Conservation (phyloP, 768 basidiomycete species). For the Sarcodon aspratus region DNA sequence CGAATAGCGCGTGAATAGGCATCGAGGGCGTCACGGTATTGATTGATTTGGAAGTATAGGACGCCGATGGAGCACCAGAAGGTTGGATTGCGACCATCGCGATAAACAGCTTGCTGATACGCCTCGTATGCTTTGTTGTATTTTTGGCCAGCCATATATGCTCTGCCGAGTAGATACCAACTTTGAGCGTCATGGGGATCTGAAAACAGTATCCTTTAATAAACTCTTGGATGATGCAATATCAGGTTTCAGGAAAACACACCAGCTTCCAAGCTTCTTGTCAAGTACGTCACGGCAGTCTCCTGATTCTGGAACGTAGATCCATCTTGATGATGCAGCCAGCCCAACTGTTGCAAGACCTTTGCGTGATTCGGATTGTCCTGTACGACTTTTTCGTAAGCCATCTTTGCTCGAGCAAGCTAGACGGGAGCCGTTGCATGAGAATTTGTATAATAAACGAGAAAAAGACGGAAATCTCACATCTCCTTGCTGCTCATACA, state of each 20-base stretch:
- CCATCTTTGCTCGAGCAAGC: constrained; percentile 86
- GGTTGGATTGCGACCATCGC: constrained; percentile 96
- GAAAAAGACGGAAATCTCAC: constrained; percentile 31
- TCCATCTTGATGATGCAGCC: constrained; percentile 94
- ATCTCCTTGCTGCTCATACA: constrained; percentile 95
- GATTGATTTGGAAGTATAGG: constrained; percentile 98
- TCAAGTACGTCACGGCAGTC: constrained; percentile 84
- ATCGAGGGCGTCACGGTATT: constrained; percentile 96
- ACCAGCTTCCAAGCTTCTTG: constrained; percentile 94
- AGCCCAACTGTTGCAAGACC: constrained; percentile 94
- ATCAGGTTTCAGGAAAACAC: constrained; percentile 15
- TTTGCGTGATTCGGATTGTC: constrained; percentile 95
- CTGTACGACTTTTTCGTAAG: constrained; percentile 88
- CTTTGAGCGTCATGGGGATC: constrained; percentile 95
- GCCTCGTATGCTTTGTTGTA: constrained; percentile 99
- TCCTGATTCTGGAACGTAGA: constrained; percentile 96
- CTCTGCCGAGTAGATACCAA: constrained; percentile 97
- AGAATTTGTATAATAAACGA: neutral
- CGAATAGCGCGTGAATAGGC: constrained; percentile 98
- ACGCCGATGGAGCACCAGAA: constrained; percentile 99
- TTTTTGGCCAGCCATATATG: constrained; percentile 97
- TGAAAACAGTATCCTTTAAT: constrained; percentile 16
- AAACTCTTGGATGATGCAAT: neutral
- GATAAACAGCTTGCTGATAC: constrained; percentile 98
- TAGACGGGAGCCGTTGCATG: constrained; percentile 21